Evolutionary conservation across 2,329 filamentous ascomycete genomes (phyloP).

Genomic region (Amauroascus verrucosus): DNA sequence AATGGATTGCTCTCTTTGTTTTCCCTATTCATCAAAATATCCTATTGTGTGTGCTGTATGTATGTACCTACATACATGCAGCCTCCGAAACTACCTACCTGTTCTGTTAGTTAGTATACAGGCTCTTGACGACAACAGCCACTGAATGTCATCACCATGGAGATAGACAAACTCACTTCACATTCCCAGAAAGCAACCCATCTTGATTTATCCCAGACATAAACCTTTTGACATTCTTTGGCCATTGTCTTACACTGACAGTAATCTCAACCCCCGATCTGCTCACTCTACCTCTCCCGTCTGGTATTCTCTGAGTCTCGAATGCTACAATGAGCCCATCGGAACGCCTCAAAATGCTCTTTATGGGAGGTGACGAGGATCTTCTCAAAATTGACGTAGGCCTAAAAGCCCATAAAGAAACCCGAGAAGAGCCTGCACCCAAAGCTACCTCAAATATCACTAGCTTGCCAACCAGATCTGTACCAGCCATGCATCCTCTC

Average conservation of each 20-base stretch:
- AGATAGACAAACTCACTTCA: not conserved
- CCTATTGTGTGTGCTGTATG: too few relatives aligned
- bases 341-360: conserved; percentile 25
- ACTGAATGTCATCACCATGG: not conserved
- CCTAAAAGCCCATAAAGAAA: not conserved
- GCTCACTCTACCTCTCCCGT: not conserved
- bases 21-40: too few relatives aligned
- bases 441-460: not conserved
- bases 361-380: conserved; percentile 20
- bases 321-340: conserved; percentile 20
- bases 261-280: not conserved
- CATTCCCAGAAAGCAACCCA: not conserved
- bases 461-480: not conserved
- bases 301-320: not conserved
- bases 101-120: too few relatives aligned
- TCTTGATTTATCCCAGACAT: not conserved
- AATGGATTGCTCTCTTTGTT: too few relatives aligned
- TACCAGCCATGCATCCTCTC: conserved; percentile 10
- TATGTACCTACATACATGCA: too few relatives aligned
- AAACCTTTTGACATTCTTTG: not conserved
- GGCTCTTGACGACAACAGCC: not conserved
- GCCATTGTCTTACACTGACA: not conserved
- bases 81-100: too few relatives aligned
- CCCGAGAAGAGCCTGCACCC: not conserved
- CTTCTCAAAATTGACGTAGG: conserved; percentile 18